A percentile compares a stretch with the other conserved stretches of the same genome.
phyloP scores from a whole-genome alignment of 371 early-diverging fungal genomes.

The Nematocida sp. region DNA sequence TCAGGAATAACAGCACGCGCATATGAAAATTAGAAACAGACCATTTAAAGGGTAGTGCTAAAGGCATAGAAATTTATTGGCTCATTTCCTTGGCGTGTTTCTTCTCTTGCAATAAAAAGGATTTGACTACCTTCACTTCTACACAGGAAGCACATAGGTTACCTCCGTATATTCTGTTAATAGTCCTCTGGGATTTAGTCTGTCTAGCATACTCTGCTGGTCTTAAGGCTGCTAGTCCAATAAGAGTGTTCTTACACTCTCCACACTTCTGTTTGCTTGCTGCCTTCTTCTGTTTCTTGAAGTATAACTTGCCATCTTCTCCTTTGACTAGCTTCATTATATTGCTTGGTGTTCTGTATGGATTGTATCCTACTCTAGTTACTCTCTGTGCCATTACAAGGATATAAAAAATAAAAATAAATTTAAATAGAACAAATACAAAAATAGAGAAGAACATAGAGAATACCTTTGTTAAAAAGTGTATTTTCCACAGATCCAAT shows the following conservation, averaged over 20 bases:
- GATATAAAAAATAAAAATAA: slow-evolving; percentile 49
- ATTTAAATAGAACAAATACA: not conserved
- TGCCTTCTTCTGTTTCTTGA: slow-evolving; percentile 55
- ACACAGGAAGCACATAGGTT: slow-evolving; percentile 61
- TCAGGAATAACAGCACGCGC: not conserved
- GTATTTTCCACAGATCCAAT: too few relatives aligned
- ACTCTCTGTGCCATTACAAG: slow-evolving; percentile 54
- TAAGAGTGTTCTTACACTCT: slow-evolving; percentile 59
- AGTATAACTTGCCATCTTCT: slow-evolving; percentile 39
- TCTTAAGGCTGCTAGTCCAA: slow-evolving; percentile 57
- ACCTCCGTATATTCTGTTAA: slow-evolving; percentile 60
- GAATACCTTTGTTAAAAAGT: too few relatives aligned
- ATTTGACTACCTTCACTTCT: slow-evolving; percentile 55
- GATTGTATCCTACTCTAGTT: slow-evolving; percentile 53
- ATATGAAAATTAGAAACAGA: not conserved
- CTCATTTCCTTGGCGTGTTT: slow-evolving; percentile 53
- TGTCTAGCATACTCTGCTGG: slow-evolving; percentile 62
- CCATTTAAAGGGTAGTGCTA: not conserved
- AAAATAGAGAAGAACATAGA: not conserved
- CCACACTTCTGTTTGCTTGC: slow-evolving; percentile 62
- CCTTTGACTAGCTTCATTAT: slow-evolving; percentile 49
- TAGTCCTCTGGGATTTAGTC: slow-evolving; percentile 59
- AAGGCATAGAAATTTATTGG: slow-evolving; percentile 48
- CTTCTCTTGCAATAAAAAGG: slow-evolving; percentile 62
- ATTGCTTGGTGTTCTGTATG: slow-evolving; percentile 62